phyloP scores from a whole-genome alignment of 805 yeast genomes.

The Osmozyma mogii region DNA sequence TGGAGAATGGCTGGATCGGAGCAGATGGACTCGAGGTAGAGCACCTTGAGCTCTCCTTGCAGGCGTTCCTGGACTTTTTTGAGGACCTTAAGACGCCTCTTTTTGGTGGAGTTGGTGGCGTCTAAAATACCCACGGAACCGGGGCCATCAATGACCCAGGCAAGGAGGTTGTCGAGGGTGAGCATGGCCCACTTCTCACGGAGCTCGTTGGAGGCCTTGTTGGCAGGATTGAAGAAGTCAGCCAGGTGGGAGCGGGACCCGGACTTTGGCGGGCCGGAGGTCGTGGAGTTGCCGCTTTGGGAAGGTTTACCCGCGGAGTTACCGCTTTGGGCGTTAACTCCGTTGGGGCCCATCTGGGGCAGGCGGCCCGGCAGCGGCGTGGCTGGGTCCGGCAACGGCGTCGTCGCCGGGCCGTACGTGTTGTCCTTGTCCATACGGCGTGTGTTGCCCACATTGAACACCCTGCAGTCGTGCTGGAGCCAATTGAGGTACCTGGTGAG shows the following conservation, averaged over 20 bases:
- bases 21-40: conserved; percentile 83
- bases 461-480: conserved; percentile 84
- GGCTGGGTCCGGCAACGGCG: conserved; percentile 43
- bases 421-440: conserved; percentile 57
- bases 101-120: conserved; percentile 71
- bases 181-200: conserved; percentile 97
- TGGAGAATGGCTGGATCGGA: conserved; percentile 73
- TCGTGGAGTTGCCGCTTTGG: conserved; percentile 2
- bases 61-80: conserved; percentile 49
- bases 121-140: conserved; percentile 93
- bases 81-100: conserved; percentile 53
- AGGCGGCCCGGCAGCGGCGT: conserved; percentile 25
- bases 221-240: conserved; percentile 77
- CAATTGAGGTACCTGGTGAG: conserved; percentile 85
- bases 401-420: conserved; percentile 58
- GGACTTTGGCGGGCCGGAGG: neutral
- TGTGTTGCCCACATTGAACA: conserved; percentile 94
- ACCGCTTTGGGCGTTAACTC: neutral
- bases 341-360: neutral
- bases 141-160: conserved; percentile 68
- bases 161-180: conserved; percentile 75
- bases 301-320: conserved; percentile 1
- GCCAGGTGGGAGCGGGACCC: conserved; percentile 53
- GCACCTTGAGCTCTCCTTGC: conserved; percentile 60
- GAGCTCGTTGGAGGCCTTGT: conserved; percentile 50